Conservation (phyloP, 495 filamentous ascomycete species). For the Umbilicaria muhlenbergii region DNA sequence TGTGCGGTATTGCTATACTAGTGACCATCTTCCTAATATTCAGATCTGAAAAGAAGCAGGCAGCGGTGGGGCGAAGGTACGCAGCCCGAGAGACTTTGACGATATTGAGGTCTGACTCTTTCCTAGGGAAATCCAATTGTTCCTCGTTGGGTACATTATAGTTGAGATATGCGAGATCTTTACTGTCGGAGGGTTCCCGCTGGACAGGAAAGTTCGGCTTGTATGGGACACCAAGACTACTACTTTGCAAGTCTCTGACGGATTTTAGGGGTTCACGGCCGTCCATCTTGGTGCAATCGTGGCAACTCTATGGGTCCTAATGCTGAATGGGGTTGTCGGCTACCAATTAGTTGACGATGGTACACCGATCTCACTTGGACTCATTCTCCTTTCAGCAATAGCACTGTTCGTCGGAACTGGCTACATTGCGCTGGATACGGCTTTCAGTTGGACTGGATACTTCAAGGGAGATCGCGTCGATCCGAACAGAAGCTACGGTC, state of each 20-base stretch:
- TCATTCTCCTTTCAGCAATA: slow-evolving; percentile 53
- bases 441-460: slow-evolving; percentile 65
- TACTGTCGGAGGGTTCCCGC: slow-evolving; percentile 75
- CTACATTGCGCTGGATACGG: slow-evolving; percentile 92
- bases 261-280: slow-evolving; percentile 68
- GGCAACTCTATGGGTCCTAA: slow-evolving; percentile 76
- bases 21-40: slow-evolving; percentile 49
- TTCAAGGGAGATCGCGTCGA: slow-evolving; percentile 41
- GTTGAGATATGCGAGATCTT: slow-evolving; percentile 95
- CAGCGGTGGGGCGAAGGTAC: slow-evolving; percentile 87
- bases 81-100: slow-evolving; percentile 1
- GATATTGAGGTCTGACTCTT: not conserved
- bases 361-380: slow-evolving; percentile 63
- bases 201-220: slow-evolving; percentile 47
- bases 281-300: slow-evolving; percentile 81
- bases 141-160: slow-evolving; percentile 74
- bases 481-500: slow-evolving; percentile 52
- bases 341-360: slow-evolving; percentile 92
- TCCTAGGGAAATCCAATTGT: slow-evolving; percentile 86
- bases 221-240: slow-evolving; percentile 26
- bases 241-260: not conserved
- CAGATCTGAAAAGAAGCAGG: slow-evolving; percentile 80
- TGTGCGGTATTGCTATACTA: slow-evolving; percentile 63
- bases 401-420: slow-evolving; percentile 78
- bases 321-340: slow-evolving; percentile 85